These are phyloP conservation scores for Boletus sensibilis DNA, from an alignment of 768 basidiomycete species.

Conservation along the genomic window DNA sequence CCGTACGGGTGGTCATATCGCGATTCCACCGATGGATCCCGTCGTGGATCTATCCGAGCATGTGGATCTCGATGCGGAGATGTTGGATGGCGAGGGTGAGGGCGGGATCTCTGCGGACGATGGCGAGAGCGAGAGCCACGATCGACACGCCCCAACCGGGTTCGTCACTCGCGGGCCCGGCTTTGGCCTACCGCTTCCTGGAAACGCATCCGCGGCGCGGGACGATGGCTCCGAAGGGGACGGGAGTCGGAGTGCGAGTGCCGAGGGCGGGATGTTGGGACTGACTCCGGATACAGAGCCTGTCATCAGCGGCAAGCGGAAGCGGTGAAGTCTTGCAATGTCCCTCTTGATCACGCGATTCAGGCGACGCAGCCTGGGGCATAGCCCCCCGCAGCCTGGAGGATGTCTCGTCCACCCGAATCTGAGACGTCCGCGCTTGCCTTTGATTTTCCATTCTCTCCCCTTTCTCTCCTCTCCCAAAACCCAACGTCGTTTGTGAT, in stretches of 20 bases:
- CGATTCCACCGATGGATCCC: conserved; percentile 3
- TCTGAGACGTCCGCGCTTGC: neutral
- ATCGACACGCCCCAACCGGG: neutral
- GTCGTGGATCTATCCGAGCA: conserved; percentile 9
- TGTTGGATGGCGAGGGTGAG: conserved; percentile 24
- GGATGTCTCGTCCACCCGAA: neutral
- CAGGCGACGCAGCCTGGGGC: neutral
- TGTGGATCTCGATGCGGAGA: conserved; percentile 25
- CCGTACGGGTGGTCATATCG: conserved; percentile 29
- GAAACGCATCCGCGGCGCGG: conserved; percentile 8
- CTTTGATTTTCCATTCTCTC: neutral
- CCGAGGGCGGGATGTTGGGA: conserved; percentile 10
- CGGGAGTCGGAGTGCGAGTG: conserved; percentile 18
- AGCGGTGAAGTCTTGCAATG: conserved; percentile 12
- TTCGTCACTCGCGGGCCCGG: conserved; percentile 17
- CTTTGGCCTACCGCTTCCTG: conserved; percentile 15
- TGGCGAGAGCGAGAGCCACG: conserved; percentile 8
- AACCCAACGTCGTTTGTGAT: neutral
- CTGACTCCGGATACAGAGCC: conserved; percentile 6
- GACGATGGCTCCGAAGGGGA: conserved; percentile 27
- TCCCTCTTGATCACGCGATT: neutral
- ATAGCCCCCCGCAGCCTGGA: too few species aligned
- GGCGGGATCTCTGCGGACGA: conserved; percentile 3
- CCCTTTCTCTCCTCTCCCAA: neutral
- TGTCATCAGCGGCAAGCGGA: conserved; percentile 25